Evolutionary conservation across 2,329 filamentous ascomycete species (phyloP), one percentile per base, ranked within the genome.

Genomic region (Mycogone perniciosa): DNA sequence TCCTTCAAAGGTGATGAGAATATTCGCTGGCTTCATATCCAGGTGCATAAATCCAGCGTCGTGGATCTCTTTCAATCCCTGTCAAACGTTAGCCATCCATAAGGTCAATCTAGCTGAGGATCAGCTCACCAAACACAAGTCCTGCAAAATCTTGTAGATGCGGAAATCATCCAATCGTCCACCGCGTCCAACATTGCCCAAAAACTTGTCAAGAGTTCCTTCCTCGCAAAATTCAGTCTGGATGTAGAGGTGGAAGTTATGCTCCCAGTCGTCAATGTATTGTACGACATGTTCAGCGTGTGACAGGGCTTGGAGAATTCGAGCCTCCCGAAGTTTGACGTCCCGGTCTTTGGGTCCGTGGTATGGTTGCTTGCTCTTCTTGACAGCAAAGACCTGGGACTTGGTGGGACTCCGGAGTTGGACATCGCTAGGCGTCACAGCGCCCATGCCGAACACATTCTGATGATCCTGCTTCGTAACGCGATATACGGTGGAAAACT

Each of bases 221-320:
- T 96, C 89, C 65, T 96, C 91, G 63, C 93, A 99, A 65, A 85
- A 97, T 64, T 99, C 93, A 0, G 92, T 97, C 72, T 97, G 92
- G 54, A 99, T 97, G 71, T 96, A 99, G 7, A 99, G 79, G 63
- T 92, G 84, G 51, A 81, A 80, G 58, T 88, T 82, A 54, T 86
- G 79, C 68, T 96, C 92, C 93, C 93, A 99, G 64, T 84, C 85
- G 60, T 95, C 84, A 49, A 90, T 76, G 59, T 92, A 87, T 56
- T 88, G 83, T 47, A 99, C 76, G 48, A 97, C 81, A 67, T 99
- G 91, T 62, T 95, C 89, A 50, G 86, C 84, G 52, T 87, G 82
- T 46, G 81, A 81, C 39, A 99, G 74, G n/a, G 82, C 77, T 61
- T 86, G 84, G 43, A 99, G 76, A 20, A 90, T 83, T 13, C 82